Evolutionary conservation across 148 eudicot genomes (phyloP).

Genomic region (Rheum nobile): DNA sequence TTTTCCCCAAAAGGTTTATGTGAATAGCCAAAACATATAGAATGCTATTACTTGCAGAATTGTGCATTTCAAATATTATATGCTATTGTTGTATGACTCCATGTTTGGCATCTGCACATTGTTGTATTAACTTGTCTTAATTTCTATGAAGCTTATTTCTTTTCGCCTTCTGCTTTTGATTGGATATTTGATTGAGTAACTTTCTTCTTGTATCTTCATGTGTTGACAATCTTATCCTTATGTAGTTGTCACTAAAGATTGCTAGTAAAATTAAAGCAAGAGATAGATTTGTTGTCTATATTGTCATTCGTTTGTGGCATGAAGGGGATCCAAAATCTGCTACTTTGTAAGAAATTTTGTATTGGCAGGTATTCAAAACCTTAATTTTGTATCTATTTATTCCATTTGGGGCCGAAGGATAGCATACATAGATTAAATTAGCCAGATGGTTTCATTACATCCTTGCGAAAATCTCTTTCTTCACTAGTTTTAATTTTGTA

Average conservation of each 20-base stretch:
- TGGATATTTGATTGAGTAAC: constrained; percentile 3
- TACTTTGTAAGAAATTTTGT: constrained; percentile 88
- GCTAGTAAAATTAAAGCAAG: constrained; percentile 45
- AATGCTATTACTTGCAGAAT: background rate
- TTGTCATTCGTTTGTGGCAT: constrained; percentile 55
- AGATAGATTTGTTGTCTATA: constrained; percentile 38
- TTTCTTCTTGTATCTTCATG: constrained; percentile 27
- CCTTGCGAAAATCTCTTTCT: background rate
- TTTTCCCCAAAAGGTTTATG: background rate
- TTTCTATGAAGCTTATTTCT: background rate
- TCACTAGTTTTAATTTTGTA: background rate
- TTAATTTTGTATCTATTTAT: constrained; percentile 3
- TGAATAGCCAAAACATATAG: background rate
- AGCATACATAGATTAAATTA: background rate
- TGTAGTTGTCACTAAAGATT: constrained; percentile 53
- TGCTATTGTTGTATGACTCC: background rate
- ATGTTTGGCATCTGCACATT: background rate
- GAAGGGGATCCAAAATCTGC: constrained; percentile 75
- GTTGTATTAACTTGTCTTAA: background rate
- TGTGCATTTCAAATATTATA: too few species aligned
- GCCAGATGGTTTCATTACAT: background rate
- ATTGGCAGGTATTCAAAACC: constrained; percentile 68
- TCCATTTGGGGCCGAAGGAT: background rate
- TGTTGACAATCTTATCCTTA: constrained; percentile 55
- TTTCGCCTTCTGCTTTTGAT: background rate